Evolutionary conservation across 441 rosid genomes (phyloP).

Genomic region (Francoa sonchifolia): DNA sequence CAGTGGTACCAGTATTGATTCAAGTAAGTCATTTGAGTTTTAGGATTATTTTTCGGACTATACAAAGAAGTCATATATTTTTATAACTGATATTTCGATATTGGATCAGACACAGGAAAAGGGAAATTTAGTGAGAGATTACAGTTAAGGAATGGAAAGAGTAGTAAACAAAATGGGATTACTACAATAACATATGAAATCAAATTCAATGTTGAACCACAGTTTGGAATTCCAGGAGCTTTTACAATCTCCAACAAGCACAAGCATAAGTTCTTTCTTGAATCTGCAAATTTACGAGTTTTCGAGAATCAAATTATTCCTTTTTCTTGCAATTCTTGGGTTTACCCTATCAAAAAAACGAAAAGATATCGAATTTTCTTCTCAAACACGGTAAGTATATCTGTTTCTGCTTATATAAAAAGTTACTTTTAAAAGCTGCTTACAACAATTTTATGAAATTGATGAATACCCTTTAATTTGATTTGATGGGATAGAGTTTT

Average conservation of each 20-base stretch:
- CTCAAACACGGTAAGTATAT: conserved; percentile 39
- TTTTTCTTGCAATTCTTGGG: conserved; percentile 61
- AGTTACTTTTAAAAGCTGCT: not conserved
- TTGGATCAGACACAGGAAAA: conserved; percentile 32
- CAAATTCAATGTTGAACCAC: conserved; percentile 25
- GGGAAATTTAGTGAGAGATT: conserved; percentile 42
- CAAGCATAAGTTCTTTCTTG: conserved; percentile 43
- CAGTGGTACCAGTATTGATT: conserved; percentile 31
- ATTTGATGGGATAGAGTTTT: conserved; percentile 26
- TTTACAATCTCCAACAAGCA: conserved; percentile 31
- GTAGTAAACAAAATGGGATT: conserved; percentile 21
- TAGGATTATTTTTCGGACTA: not conserved
- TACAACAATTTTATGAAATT: not conserved
- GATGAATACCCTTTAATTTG: not conserved
- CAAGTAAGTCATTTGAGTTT: conserved; percentile 25
- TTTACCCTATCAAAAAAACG: conserved; percentile 37
- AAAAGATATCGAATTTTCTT: conserved; percentile 38
- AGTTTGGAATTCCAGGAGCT: conserved; percentile 54
- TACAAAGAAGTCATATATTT: too few species aligned
- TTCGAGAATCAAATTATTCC: conserved; percentile 20
- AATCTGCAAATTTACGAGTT: conserved; percentile 26
- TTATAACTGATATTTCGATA: not conserved
- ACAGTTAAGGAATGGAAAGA: conserved; percentile 30
- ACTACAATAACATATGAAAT: conserved; percentile 25
- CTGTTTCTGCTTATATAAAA: too few species aligned